Evolutionary conservation across 441 rosid genomes (phyloP), one percentile per base, ranked within the genome.

Genomic region (Iberis amara): DNA sequence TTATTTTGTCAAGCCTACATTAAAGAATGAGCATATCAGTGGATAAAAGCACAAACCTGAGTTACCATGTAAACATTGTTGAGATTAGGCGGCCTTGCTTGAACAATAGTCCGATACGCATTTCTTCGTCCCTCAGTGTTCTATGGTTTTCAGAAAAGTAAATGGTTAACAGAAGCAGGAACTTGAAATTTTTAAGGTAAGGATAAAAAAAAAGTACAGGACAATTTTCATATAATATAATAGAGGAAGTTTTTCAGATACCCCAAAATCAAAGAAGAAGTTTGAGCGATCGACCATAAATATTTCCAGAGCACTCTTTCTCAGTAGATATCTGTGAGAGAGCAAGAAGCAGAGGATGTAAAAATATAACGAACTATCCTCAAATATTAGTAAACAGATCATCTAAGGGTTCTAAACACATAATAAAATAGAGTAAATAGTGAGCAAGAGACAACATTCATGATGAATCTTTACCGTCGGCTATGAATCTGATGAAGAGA

Each of bases 281-380:
- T 85, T 90, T 50, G 95, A 81, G 37, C 89, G 86, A 52, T 90
- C 96, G 68, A 83, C 78, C 96, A 87, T 76, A 71, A 87, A 90
- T 63, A 90, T 64, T 72, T 90, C 98, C 73, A 90, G 64, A 59
- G 95, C 98, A 77, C 98, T 87, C 72, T 89, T 81, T 81, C 98
- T 77, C 42, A 90, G 74, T 42, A 85, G 79, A 71, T 90, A 87
- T 62, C 98, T 89, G 79, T 0, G 14, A 48, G 33, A 50, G 52
- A 6, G 30, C 57, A 42, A 62, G 45, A 39, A 13, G 27, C 32
- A 8, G 26, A 8, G 38, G 3, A 11, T 11, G 56, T 26, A 11
- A 49, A 23, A 38, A 18, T 27, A 6, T 39, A 7, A 13, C 32
- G 6, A 45, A 11, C 6, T 26, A 7, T 45, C 35, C 35, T 31